phyloP scores from a whole-genome alignment of 306 rosid genomes.

The Fragaria iinumae region DNA sequence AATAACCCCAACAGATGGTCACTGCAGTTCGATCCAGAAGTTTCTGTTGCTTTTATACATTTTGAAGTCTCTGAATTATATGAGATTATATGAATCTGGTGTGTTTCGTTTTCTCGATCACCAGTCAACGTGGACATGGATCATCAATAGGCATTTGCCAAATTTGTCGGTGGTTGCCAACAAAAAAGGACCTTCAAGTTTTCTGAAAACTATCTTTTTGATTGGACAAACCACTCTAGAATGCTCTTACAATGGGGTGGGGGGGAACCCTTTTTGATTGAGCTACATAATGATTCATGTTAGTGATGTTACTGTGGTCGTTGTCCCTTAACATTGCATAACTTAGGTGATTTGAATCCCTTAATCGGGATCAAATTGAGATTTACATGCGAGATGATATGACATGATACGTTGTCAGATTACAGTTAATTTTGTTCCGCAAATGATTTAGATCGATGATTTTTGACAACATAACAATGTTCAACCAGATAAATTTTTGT shows the following conservation, averaged over 20 bases:
- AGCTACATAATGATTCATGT: neutral
- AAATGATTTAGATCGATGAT: neutral
- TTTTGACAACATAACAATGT: neutral
- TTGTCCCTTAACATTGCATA: neutral
- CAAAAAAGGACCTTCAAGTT: neutral
- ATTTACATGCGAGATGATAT: neutral
- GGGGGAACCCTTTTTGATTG: neutral
- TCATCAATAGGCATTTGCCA: neutral
- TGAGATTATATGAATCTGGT: neutral
- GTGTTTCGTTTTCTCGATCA: neutral
- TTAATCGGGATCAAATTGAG: neutral
- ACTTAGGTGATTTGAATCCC: neutral
- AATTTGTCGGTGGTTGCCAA: neutral
- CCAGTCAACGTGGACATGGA: neutral
- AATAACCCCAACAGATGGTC: slow-evolving; percentile 13
- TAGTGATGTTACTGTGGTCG: neutral
- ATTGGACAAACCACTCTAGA: neutral
- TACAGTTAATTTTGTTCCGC: neutral
- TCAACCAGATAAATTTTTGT: neutral
- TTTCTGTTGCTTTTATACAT: neutral
- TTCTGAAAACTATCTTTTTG: neutral
- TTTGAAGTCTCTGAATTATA: neutral
- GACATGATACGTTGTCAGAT: neutral
- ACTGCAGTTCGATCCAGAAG: neutral
- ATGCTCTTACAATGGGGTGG: neutral